phyloP scores from a whole-genome alignment of 352 stramenopile genomes.

The Phytophthora capsici region DNA sequence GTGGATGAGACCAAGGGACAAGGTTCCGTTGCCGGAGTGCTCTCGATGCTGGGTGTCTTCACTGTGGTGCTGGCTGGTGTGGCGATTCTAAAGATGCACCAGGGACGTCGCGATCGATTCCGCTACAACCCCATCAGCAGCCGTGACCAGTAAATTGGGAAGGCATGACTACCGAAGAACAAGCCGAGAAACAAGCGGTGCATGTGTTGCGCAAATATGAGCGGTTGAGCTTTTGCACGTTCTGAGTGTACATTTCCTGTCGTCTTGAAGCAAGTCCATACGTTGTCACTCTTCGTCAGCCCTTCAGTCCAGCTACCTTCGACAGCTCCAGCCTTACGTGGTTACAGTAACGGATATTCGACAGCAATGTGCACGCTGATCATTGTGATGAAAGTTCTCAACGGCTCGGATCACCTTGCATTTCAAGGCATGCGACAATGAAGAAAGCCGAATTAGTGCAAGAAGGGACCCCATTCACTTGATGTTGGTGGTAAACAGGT shows the following conservation, averaged over 20 bases:
- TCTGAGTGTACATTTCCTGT: neutral
- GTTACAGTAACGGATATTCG: neutral
- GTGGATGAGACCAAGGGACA: slow-evolving; percentile 23
- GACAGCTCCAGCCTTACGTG: neutral
- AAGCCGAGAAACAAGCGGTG: slow-evolving; percentile 4
- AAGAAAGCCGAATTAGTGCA: neutral
- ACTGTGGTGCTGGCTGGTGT: slow-evolving; percentile 40
- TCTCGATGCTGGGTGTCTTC: slow-evolving; percentile 47
- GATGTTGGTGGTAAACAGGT: neutral
- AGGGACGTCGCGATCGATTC: slow-evolving; percentile 43
- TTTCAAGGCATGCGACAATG: neutral
- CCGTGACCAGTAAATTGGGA: slow-evolving; percentile 35
- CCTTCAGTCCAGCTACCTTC: neutral
- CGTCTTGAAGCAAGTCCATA: neutral
- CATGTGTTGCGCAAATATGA: slow-evolving; percentile 33
- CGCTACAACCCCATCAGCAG: slow-evolving; percentile 60
- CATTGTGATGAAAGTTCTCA: neutral
- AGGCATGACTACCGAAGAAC: neutral
- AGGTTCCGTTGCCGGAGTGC: slow-evolving; percentile 35
- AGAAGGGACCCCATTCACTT: slow-evolving; percentile 11
- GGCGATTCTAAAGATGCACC: slow-evolving; percentile 39
- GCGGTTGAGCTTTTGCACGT: slow-evolving; percentile 12
- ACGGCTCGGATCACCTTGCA: neutral
- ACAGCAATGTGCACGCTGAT: neutral
- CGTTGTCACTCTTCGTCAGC: neutral